These are phyloP conservation scores for Penicillium coffeae DNA, from an alignment of 495 filamentous ascomycete species.

Conservation along the genomic window DNA sequence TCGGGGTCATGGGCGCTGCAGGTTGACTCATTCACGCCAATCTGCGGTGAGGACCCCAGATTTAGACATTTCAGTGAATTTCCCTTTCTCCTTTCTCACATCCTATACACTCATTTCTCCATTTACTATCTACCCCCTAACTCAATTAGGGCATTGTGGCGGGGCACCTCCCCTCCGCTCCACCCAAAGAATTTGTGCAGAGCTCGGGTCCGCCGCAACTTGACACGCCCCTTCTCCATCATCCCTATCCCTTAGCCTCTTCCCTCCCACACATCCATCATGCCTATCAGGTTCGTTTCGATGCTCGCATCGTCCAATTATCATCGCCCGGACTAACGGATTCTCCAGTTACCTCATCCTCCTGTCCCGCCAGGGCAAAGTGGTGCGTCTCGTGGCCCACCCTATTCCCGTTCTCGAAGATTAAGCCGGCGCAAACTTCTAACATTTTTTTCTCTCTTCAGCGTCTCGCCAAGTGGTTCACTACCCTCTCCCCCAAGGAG, in stretches of 20 bases:
- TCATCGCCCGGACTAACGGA: neutral
- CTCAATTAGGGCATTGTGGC: conserved; percentile 24
- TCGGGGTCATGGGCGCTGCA: neutral
- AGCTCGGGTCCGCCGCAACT: conserved; percentile 24
- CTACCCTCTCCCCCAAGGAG: conserved; percentile 93
- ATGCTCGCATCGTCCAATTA: neutral
- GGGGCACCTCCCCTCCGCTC: conserved; percentile 29
- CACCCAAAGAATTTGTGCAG: conserved; percentile 40
- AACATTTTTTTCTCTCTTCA: conserved; percentile 41
- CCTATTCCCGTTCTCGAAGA: conserved; percentile 22
- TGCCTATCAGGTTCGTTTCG: conserved; percentile 58
- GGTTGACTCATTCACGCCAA: conserved; percentile 6
- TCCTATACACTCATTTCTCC: neutral
- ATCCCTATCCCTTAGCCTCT: conserved; percentile 18
- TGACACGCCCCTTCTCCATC: conserved; percentile 19
- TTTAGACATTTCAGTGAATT: neutral
- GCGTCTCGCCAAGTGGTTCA: conserved; percentile 99
- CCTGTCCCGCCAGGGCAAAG: conserved; percentile 97
- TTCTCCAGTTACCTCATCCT: conserved; percentile 85
- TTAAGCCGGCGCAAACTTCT: conserved; percentile 23
- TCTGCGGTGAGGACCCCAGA: neutral
- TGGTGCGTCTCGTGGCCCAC: conserved; percentile 61
- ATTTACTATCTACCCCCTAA: neutral
- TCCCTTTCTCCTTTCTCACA: neutral
- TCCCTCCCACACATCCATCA: conserved; percentile 14